A percentile compares a stretch with the other conserved stretches of the same genome.
These are phyloP conservation scores for Niebla homalea DNA, from an alignment of 495 filamentous ascomycete species.

Conservation along the genomic window DNA sequence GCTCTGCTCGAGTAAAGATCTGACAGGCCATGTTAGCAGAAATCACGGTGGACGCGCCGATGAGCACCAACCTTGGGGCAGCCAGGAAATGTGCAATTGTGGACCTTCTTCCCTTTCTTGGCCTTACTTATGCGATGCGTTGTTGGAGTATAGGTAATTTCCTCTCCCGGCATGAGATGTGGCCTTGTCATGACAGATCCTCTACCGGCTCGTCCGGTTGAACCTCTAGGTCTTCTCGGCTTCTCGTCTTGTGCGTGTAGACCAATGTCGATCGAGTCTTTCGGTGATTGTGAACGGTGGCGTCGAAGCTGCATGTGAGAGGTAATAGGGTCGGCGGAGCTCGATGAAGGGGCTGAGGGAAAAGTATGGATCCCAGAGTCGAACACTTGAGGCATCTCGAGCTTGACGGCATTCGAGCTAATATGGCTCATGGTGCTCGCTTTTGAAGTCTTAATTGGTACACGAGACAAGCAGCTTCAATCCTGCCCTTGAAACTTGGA, in stretches of 20 bases:
- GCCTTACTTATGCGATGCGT: slow-evolving; percentile 67
- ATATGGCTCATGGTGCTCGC: too few relatives aligned
- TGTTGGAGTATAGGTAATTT: slow-evolving; percentile 50
- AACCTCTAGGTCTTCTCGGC: neutral
- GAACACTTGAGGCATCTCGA: too few relatives aligned
- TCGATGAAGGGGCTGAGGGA: neutral
- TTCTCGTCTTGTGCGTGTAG: neutral
- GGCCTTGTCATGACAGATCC: neutral
- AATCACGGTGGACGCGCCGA: neutral
- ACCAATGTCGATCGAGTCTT: neutral
- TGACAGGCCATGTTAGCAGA: slow-evolving; percentile 18
- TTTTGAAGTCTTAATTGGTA: too few relatives aligned
- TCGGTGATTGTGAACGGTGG: neutral
- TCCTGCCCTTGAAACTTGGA: too few relatives aligned
- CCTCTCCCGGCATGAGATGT: slow-evolving; percentile 3
- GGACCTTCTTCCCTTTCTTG: slow-evolving; percentile 71
- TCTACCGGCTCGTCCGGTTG: neutral
- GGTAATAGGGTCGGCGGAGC: neutral
- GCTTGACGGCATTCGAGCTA: too few relatives aligned
- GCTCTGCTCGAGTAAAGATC: slow-evolving; percentile 79
- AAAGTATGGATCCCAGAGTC: neutral
- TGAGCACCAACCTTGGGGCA: slow-evolving; percentile 48
- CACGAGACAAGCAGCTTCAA: too few relatives aligned
- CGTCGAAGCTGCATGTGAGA: neutral
- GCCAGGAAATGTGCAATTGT: slow-evolving; percentile 49